A percentile compares a stretch with the other conserved stretches of the same genome.
phyloP scores from a whole-genome alignment of 257 asterid genomes.

The Scutellaria galericulata region DNA sequence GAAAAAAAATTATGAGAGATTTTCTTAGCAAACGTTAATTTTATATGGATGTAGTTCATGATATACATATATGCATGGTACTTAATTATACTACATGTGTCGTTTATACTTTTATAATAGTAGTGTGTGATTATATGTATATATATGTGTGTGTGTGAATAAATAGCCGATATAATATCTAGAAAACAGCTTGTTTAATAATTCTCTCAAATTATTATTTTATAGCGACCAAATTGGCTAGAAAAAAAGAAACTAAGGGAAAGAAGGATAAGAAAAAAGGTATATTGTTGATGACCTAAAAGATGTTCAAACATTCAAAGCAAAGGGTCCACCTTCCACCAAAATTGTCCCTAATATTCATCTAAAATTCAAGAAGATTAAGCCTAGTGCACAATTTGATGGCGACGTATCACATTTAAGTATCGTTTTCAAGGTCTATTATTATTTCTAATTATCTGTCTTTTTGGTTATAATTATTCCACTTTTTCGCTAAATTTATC shows the following conservation, averaged over 20 bases:
- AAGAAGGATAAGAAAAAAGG: constrained; percentile 21
- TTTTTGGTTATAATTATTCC: no score
- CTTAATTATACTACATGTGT: no score
- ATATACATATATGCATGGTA: no score
- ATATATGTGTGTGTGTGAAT: no score
- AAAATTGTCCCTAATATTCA: constrained; percentile 34
- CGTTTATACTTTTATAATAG: no score
- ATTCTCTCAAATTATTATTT: background rate
- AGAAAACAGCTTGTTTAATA: background rate
- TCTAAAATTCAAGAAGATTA: constrained; percentile 22
- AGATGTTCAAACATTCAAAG: constrained; percentile 34
- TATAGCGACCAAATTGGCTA: background rate
- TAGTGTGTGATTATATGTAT: no score
- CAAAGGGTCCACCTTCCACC: constrained; percentile 38
- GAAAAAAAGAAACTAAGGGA: background rate
- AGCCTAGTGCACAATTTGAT: constrained; percentile 30
- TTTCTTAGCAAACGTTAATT: no score
- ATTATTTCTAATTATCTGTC: no score
- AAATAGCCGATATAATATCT: no score
- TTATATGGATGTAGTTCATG: no score
- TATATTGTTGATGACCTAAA: constrained; percentile 16
- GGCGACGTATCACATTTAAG: background rate
- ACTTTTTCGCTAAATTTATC: no score
- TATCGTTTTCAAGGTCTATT: background rate
- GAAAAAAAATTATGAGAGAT: no score